Percentiles rank a stretch among this genome's conserved stretches.
Evolutionary conservation across 2,329 filamentous ascomycete species (phyloP).

Genomic region (Paecilomyces niveus): DNA sequence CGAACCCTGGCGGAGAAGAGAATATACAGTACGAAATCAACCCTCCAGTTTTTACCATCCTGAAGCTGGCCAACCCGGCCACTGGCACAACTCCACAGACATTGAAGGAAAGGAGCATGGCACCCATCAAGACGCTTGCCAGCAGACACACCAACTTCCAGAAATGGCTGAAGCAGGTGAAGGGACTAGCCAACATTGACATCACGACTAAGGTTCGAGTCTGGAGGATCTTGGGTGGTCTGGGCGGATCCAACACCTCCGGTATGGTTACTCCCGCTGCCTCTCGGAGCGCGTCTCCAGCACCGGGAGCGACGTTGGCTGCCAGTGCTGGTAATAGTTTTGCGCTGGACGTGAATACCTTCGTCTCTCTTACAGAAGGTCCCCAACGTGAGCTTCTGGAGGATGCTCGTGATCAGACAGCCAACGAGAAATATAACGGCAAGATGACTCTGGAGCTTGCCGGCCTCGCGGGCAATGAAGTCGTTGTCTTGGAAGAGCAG

Average conservation of each 20-base stretch:
- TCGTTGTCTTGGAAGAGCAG: constrained; percentile 78
- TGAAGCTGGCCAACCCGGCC: constrained; percentile 63
- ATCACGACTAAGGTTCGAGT: constrained; percentile 67
- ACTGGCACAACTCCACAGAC: constrained; percentile 52
- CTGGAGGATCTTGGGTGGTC: constrained; percentile 54
- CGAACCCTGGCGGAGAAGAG: constrained; percentile 50
- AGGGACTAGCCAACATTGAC: constrained; percentile 61
- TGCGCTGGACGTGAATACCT: constrained; percentile 56
- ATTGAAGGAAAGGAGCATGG: constrained; percentile 54
- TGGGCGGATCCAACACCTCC: constrained; percentile 38
- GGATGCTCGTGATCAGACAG: constrained; percentile 60
- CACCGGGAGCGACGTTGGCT: constrained; percentile 35
- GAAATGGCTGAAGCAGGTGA: constrained; percentile 68
- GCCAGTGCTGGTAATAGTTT: constrained; percentile 42
- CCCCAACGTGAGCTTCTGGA: constrained; percentile 58
- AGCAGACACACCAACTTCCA: constrained; percentile 65
- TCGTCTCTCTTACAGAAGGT: constrained; percentile 56
- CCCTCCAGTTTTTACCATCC: constrained; percentile 76
- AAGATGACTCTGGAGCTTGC: constrained; percentile 57
- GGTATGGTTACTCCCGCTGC: constrained; percentile 37
- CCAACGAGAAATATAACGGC: constrained; percentile 72
- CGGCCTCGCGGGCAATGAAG: constrained; percentile 64
- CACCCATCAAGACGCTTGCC: constrained; percentile 60
- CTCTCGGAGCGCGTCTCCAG: constrained; percentile 36
- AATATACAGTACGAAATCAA: constrained; percentile 78